Percentiles rank a stretch among this genome's conserved stretches.
These are phyloP conservation scores for Sporisorium reilianum DNA, from an alignment of 1,284 basidiomycete genomes.

Conservation along the genomic window DNA sequence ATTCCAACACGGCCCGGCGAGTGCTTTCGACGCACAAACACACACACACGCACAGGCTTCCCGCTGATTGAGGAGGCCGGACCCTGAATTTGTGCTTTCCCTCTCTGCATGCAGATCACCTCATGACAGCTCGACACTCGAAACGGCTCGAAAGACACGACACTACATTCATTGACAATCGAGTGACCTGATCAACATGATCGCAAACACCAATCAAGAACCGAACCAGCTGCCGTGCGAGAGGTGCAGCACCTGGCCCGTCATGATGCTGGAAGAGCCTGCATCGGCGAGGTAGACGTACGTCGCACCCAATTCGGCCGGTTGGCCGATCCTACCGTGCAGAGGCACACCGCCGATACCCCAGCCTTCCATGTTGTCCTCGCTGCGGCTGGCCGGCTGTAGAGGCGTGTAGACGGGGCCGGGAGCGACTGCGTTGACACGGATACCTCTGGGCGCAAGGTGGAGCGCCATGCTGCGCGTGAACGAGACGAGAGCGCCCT, in stretches of 20 bases:
- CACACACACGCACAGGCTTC: neutral
- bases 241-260: slow-evolving; percentile 56
- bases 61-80: neutral
- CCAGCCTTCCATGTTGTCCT: slow-evolving; percentile 59
- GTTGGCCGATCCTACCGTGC: slow-evolving; percentile 54
- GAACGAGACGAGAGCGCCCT: slow-evolving; percentile 72
- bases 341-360: slow-evolving; percentile 50
- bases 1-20: neutral
- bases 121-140: neutral
- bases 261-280: slow-evolving; percentile 57
- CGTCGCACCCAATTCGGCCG: slow-evolving; percentile 54
- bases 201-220: slow-evolving; percentile 11
- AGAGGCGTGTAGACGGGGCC: slow-evolving; percentile 74
- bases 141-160: too few relatives aligned
- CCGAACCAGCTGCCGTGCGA: slow-evolving; percentile 50
- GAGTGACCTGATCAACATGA: neutral
- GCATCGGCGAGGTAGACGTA: slow-evolving; percentile 59
- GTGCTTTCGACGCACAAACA: neutral
- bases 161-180: neutral
- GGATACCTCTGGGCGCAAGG: slow-evolving; percentile 75
- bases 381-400: slow-evolving; percentile 55
- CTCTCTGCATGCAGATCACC: slow-evolving; percentile 1
- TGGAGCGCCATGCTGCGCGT: slow-evolving; percentile 75
- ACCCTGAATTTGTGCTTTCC: neutral
- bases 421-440: slow-evolving; percentile 74